Conservation (phyloP, 257 asterid genomes). For the Parsonsia alboflavescens region DNA sequence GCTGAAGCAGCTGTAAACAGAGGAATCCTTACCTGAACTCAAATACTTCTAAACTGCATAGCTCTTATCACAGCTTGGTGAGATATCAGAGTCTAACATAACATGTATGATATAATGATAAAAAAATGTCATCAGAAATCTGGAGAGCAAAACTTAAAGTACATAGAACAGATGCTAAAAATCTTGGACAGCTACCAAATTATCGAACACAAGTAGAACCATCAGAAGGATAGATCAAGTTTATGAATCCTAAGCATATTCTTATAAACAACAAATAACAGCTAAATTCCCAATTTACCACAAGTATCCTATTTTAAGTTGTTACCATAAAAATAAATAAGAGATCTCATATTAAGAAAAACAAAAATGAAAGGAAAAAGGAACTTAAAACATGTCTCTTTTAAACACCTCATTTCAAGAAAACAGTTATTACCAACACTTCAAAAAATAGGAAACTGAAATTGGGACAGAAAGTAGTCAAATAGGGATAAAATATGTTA, state of each 20-base stretch:
- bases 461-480: neutral
- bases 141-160: neutral
- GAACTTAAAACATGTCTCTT: no score
- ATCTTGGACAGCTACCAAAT: neutral
- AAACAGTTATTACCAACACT: neutral
- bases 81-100: neutral
- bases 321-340: neutral
- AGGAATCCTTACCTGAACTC: neutral
- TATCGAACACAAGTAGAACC: neutral
- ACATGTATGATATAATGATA: neutral
- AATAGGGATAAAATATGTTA: neutral
- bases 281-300: neutral
- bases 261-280: neutral
- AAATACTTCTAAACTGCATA: neutral
- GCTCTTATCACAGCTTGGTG: neutral
- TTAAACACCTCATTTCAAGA: neutral
- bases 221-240: neutral
- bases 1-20: neutral
- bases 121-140: neutral
- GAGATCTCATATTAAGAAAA: neutral
- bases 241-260: neutral
- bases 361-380: neutral
- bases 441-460: neutral
- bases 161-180: neutral
- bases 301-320: neutral